These are phyloP conservation scores for Phaffia rhodozyma DNA, from an alignment of 1,284 basidiomycete species.

Conservation along the genomic window DNA sequence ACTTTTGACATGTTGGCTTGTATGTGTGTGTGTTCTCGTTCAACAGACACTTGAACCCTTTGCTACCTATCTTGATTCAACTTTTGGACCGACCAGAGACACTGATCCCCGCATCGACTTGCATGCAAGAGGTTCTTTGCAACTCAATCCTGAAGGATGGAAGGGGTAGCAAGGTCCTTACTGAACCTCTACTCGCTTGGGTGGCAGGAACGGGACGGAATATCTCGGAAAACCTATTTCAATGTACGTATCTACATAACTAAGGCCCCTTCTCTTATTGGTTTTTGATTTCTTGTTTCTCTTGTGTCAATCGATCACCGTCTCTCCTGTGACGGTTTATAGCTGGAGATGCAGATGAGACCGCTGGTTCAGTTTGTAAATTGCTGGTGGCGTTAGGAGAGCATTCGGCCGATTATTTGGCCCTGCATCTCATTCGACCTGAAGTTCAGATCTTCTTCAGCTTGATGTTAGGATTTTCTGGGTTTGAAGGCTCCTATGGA, in stretches of 20 bases:
- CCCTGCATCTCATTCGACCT: slow-evolving; percentile 51
- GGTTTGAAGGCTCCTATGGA: slow-evolving; percentile 59
- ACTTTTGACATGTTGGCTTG: background rate
- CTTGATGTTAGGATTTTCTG: slow-evolving; percentile 60
- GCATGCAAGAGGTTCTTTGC: slow-evolving; percentile 62
- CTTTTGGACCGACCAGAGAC: slow-evolving; percentile 43
- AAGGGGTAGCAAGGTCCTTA: slow-evolving; percentile 55
- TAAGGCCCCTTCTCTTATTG: background rate
- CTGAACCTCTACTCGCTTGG: slow-evolving; percentile 71
- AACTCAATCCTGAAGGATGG: slow-evolving; percentile 60
- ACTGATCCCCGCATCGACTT: slow-evolving; percentile 55
- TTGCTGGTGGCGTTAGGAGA: slow-evolving; percentile 68
- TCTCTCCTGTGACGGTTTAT: background rate
- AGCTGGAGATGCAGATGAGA: slow-evolving; percentile 39
- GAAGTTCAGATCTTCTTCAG: slow-evolving; percentile 56
- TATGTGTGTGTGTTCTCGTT: background rate
- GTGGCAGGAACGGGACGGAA: slow-evolving; percentile 44
- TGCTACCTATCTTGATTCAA: slow-evolving; percentile 40
- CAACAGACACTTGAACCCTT: slow-evolving; percentile 42
- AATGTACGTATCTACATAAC: background rate
- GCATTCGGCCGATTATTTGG: slow-evolving; percentile 69
- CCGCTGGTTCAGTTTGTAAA: slow-evolving; percentile 59
- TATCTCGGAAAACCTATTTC: slow-evolving; percentile 42
- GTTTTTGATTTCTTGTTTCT: background rate
- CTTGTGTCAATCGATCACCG: background rate